Evolutionary conservation across 2,329 filamentous ascomycete genomes (phyloP), one percentile per base, ranked within the genome.

Genomic region (Alternaria sp.): DNA sequence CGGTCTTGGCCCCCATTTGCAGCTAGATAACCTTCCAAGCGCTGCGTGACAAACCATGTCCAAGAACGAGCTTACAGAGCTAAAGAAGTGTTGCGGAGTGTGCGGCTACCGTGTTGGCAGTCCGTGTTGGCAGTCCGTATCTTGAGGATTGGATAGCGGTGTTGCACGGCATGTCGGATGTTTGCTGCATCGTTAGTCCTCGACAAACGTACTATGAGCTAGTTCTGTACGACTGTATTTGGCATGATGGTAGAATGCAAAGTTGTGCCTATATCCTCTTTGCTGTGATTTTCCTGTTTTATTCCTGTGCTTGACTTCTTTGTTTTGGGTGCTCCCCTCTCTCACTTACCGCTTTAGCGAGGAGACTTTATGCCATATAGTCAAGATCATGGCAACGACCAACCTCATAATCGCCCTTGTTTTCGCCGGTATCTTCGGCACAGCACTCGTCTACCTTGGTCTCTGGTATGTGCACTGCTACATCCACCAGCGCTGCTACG

Each of bases 341-440:
- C n/a, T n/a, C n/a, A n/a, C n/a, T n/a, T n/a, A n/a, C n/a, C n/a
- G n/a, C n/a, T n/a, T n/a, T n/a, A n/a, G n/a, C n/a, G n/a, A n/a
- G n/a, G n/a, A n/a, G n/a, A n/a, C n/a, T n/a, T n/a, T n/a, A n/a
- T n/a, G n/a, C n/a, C n/a, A n/a, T n/a, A n/a, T n/a, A n/a, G n/a
- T n/a, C n/a, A n/a, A n/a, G n/a, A n/a, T n/a, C n/a, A n/a, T 72
- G 73, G 50, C 49, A 1, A 67, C 54, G 10, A 63, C 66, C 0
- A 67, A 62, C 7, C 58, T 73, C 8, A 68, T 71, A 26, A 49
- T 67, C 19, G 69, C 73, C 9, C 58, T 75, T 1, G 51, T 68
- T 3, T 65, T 72, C 26, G 68, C 72, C 9, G 63, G 59, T 6
- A 25, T 73, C 19, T 74, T 74, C 52, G 73, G 74, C 13, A 46